phyloP scores from a whole-genome alignment of 2,329 filamentous ascomycete species.

The Pseudogymnoascus sp. region DNA sequence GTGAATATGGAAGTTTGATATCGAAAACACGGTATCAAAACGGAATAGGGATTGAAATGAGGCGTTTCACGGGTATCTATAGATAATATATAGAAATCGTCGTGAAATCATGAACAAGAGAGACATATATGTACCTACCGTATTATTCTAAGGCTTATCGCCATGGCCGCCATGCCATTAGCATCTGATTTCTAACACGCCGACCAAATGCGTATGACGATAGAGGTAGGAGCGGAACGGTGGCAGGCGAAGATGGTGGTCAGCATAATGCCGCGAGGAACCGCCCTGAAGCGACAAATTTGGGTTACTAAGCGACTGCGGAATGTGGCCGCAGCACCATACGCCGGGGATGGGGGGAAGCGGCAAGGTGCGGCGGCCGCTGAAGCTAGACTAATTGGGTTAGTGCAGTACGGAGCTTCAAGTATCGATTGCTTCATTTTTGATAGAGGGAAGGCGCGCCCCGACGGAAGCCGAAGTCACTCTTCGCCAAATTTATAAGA shows the following conservation, averaged over 20 bases:
- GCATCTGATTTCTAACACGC: slow-evolving; percentile 25
- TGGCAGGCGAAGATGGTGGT: background rate
- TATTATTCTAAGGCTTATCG: slow-evolving; percentile 23
- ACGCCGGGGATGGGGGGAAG: background rate
- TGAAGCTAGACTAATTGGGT: background rate
- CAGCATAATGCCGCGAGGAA: background rate
- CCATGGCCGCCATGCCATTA: slow-evolving; percentile 23
- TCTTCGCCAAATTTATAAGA: background rate
- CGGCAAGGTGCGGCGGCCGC: background rate
- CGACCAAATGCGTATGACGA: slow-evolving; percentile 17
- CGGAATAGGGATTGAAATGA: background rate
- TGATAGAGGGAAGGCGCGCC: background rate
- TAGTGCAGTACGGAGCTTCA: background rate
- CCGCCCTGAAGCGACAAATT: background rate
- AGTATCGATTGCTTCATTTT: background rate
- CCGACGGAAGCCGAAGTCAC: background rate
- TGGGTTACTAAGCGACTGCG: background rate
- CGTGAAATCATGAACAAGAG: background rate
- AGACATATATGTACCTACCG: background rate
- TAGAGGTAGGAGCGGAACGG: background rate
- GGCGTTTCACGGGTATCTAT: background rate
- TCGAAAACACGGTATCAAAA: background rate
- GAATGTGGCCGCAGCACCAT: background rate
- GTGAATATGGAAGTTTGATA: background rate
- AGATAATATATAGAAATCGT: background rate